Evolutionary conservation across 139 green algal species (phyloP).

Genomic region (Tetradesmus lagerheimii): DNA sequence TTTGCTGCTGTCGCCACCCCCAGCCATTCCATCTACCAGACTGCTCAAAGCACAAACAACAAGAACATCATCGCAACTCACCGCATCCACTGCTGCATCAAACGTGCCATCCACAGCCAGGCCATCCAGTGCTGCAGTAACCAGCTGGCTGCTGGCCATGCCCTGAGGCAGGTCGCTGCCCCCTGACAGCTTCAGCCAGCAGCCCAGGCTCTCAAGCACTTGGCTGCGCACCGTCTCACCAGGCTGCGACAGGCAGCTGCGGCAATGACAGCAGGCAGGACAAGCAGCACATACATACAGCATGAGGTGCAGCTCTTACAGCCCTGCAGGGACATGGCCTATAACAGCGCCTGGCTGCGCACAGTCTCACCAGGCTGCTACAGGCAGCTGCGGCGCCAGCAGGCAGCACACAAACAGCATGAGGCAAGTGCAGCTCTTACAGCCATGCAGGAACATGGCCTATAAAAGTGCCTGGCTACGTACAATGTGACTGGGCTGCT

Average conservation of each 20-base stretch:
- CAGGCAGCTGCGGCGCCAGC: constrained; percentile 47
- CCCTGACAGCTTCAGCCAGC: constrained; percentile 53
- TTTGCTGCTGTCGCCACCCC: background rate
- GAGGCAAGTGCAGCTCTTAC: background rate
- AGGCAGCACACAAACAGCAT: background rate
- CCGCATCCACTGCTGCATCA: constrained; percentile 83
- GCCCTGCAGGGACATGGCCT: constrained; percentile 51
- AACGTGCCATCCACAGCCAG: constrained; percentile 74
- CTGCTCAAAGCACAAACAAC: background rate
- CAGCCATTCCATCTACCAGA: constrained; percentile 68
- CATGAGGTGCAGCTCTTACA: too few species aligned
- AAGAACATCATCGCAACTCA: constrained; percentile 12
- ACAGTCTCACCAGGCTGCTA: constrained; percentile 47
- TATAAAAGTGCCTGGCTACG: constrained; percentile 75
- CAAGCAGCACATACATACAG: background rate
- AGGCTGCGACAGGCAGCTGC: constrained; percentile 52
- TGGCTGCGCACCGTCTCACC: constrained; percentile 49
- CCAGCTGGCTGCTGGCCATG: constrained; percentile 54
- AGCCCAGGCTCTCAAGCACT: constrained; percentile 46
- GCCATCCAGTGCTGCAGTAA: constrained; percentile 76
- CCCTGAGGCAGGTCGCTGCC: constrained; percentile 25
- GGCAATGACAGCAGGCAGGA: background rate
- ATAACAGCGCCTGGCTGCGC: constrained; percentile 69
- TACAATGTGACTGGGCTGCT: constrained; percentile 44
- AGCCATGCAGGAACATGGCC: constrained; percentile 32